Conservation (phyloP, 2,329 filamentous ascomycete genomes). For the Pestalotiopsis sp. region DNA sequence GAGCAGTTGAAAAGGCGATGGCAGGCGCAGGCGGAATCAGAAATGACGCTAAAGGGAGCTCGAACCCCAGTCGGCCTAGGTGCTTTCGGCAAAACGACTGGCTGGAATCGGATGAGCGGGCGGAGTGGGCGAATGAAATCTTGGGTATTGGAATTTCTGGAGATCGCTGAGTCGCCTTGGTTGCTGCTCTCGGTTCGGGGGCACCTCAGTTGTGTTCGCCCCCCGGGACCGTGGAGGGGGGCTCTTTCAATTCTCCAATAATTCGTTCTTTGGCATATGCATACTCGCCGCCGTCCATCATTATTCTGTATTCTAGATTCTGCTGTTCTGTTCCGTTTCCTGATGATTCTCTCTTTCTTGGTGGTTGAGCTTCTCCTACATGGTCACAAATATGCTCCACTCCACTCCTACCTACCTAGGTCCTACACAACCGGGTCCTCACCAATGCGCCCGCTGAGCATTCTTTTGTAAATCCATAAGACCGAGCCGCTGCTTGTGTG, state of each 20-base stretch:
- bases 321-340: background rate
- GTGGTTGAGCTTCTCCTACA: background rate
- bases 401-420: background rate
- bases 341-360: background rate
- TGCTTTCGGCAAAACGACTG: slow-evolving; percentile 13
- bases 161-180: background rate
- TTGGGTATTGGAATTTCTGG: slow-evolving; percentile 6
- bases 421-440: background rate
- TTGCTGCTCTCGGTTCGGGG: background rate
- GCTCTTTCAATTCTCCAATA: background rate
- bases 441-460: background rate
- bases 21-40: slow-evolving; percentile 17
- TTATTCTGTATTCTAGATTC: background rate
- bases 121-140: slow-evolving; percentile 34
- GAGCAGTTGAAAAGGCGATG: slow-evolving; percentile 27
- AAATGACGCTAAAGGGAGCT: slow-evolving; percentile 16
- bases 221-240: background rate
- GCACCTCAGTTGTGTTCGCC: background rate
- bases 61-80: slow-evolving; percentile 8
- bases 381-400: background rate
- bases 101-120: slow-evolving; percentile 28
- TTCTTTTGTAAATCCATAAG: background rate
- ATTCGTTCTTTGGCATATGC: background rate
- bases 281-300: background rate
- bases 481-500: slow-evolving; percentile 1